Evolutionary conservation across 139 green algal genomes (phyloP), one percentile per base, ranked within the genome.

Genomic region (Diplosphaera chodatii): DNA sequence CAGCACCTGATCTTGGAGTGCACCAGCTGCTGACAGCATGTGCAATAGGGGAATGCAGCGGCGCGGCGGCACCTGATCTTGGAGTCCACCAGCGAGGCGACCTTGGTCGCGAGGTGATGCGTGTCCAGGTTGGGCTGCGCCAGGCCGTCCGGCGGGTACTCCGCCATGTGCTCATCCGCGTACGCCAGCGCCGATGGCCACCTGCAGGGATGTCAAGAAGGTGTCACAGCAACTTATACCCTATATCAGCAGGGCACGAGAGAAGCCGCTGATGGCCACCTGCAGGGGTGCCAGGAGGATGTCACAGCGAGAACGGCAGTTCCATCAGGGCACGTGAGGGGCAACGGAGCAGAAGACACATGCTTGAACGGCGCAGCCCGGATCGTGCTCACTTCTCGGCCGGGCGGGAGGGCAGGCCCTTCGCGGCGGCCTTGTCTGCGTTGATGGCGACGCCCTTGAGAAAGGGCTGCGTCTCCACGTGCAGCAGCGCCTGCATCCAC

Each of bases 391-490:
- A 59, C 48, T 59, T 59, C 25, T 59, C 48, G 16, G 48, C 48
- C 13, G 48, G 48, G 48, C 48, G 48, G 48, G 48, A 59, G 48
- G 48, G 48, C 48, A 59, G 48, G 16, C 48, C 48, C 48, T 59
- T 10, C 48, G 48, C 48, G 16, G 48, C 48, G 16, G 48, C 48
- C 48, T 59, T 59, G 48, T 59, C 48, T 3, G 48, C 48, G 18
- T 59, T 21, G 48, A 59, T 59, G 16, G 48, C 48, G 18, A 59
- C 25, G 48, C 48, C 48, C 48, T 59, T 59, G 13, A 59, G 48
- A 25, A 59, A 59, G 48, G 48, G 48, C 48, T 59, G 48, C 48
- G 48, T 59, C 48, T 59, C 48, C 48, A 59, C 48, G 48, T 59
- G 48, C 48, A 59, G 48, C 48, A 59, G 48, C 48, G 48, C 48